phyloP scores from a whole-genome alignment of 106 monocot species.

The Apostasia ramifera region DNA sequence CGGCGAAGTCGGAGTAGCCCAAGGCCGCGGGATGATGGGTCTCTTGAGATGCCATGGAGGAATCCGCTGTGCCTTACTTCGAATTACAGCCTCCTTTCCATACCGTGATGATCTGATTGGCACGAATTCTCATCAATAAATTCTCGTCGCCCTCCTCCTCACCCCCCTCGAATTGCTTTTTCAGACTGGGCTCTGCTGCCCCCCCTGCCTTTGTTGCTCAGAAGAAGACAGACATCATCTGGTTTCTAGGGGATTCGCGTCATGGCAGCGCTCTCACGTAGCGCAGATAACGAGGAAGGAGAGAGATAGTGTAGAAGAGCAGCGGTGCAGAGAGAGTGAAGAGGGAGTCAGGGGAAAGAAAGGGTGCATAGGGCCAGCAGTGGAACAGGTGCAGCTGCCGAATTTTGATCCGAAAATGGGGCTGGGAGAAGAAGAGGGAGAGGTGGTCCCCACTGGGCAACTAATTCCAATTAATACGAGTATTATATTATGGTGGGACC shows the following conservation, averaged over 20 bases:
- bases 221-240: too few relatives aligned
- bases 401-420: conserved; percentile 4
- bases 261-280: background rate
- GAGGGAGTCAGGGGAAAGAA: background rate
- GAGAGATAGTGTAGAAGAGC: too few relatives aligned
- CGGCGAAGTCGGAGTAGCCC: conserved; percentile 8
- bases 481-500: conserved; percentile 3
- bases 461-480: conserved; percentile 10
- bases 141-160: too few relatives aligned
- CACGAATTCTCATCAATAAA: too few relatives aligned
- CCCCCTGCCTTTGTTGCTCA: background rate
- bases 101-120: too few relatives aligned
- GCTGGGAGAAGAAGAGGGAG: background rate
- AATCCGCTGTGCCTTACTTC: background rate
- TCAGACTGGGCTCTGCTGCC: background rate
- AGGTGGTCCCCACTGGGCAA: background rate
- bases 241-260: background rate
- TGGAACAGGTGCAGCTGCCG: conserved; percentile 1
- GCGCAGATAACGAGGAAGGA: background rate
- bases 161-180: too few relatives aligned
- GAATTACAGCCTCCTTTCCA: too few relatives aligned
- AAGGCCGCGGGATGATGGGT: conserved; percentile 2
- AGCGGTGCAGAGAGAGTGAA: background rate
- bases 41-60: background rate
- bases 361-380: background rate